Base-by-base conservation (phyloP, 192 early-diverging fungal species). In the Radiomyces spectabilis region DNA sequence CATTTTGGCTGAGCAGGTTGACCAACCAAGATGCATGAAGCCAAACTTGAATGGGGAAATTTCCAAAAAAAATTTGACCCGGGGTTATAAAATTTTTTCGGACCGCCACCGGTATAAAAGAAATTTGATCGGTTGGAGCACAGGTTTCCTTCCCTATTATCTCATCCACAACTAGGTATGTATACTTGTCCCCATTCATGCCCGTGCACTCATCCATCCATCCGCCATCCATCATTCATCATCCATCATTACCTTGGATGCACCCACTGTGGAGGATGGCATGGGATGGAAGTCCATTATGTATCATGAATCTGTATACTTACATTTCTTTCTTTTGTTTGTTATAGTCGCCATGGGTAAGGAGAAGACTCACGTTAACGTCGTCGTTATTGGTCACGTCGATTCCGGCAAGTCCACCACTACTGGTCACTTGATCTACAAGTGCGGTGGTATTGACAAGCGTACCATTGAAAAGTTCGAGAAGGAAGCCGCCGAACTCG, bases 381-480 rank as follows among this genome's bases (percentile, higher is more conserved):
- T 91, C 82, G 88, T 88, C 78, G 91, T 97, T 77, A 94, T 94
- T 78, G 93, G 94, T 69, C 92, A 97, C 91, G 94, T 97, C 53
- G 53, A 54, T 54, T 54, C 53, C 40, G 53, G 96, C 79, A 98
- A 98, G 86, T 98, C 94, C 73, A 98, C 96, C 85, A 97, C 94
- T 73, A 97, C 94, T 65, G 96, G 96, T 79, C 96, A 95, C 82
- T 85, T 98, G 80, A 92, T 98, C 83, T 97, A 94, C 88, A 93
- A 97, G 84, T 91, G 91, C 85, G 97, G 94, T 83, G 94, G 93
- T 92, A 96, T 98, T 75, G 88, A 92, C 81, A 91, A 95, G 87
- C 92, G 93, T 94, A 93, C 92, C 84, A 98, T 98, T 55, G 93
- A 98, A 79, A 95, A 95, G 91, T 94, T 98, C 85, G 88, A 93